Base-by-base conservation (phyloP, 495 filamentous ascomycete genomes). In the Neurospora hispaniola region DNA sequence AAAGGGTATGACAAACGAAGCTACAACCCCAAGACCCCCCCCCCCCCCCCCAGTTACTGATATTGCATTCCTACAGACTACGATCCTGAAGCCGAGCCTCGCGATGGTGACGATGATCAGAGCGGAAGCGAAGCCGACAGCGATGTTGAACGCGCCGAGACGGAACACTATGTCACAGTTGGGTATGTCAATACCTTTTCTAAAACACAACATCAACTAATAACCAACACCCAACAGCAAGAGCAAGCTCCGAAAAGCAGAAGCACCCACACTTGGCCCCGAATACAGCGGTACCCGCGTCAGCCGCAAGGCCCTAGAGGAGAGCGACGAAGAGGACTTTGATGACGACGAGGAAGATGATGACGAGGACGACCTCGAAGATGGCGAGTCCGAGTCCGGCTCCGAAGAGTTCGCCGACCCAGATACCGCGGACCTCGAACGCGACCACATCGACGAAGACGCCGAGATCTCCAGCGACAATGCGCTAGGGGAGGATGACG, bases 111-210 rank as follows among this genome's bases (percentile, higher is more conserved):
- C 69, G 84, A 84, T 31, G 48, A 59, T 27, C 11, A 59, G 31
- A 90, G 86, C 75, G 88, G 86, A 40, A 88, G 87, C 23, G 89
- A 89, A 18, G 85, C 79, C 38, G 80, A 89, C 75, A 66, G 54
- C 27, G 54, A 66, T 7, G 54, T 66, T 35, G 86, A 86, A 14
- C 81, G 80, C 78, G 86, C 74, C 80, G 89, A 78, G 23, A 89
- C 93, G 18, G 95, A 96, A 74, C 95, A 99, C 77, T 99, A 99
- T 79, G 86, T 90, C 35, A 81, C 87, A 72, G 92, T 97, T 77
- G 90, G 91, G 91, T 94, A 86, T 68, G 77, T 73, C 44, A 27
- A 27, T 48, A 9, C 20, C 20, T 0, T 54, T 12, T 5, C 20
- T 12, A 14, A 39, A 7, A 69, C 10, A 8, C 23, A 12, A 38